Evolutionary conservation across 2,329 filamentous ascomycete species (phyloP).

Genomic region (Clarireedia monteithiana): DNA sequence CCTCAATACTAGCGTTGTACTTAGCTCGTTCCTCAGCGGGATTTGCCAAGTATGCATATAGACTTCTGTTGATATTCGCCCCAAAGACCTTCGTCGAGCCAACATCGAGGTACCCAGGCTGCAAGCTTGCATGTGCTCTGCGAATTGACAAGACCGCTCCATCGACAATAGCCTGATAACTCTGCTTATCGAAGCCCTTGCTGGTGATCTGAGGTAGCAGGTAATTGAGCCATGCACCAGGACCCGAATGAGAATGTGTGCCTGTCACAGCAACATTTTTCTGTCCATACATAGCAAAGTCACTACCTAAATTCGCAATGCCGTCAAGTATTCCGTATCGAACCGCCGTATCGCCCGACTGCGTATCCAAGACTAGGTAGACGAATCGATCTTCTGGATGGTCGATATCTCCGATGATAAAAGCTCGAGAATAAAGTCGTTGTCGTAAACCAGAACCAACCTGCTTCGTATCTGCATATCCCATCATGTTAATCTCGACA

Average conservation of each 20-base stretch:
- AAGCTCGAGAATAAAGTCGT: constrained; percentile 79
- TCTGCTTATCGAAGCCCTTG: constrained; percentile 77
- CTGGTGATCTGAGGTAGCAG: constrained; percentile 85
- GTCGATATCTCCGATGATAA: constrained; percentile 68
- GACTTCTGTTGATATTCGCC: constrained; percentile 82
- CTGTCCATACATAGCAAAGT: constrained; percentile 67
- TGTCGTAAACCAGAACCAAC: constrained; percentile 78
- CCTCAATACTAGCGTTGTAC: constrained; percentile 50
- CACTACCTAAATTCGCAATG: constrained; percentile 58
- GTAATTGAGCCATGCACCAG: constrained; percentile 92
- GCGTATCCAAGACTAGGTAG: constrained; percentile 81
- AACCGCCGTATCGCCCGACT: constrained; percentile 83
- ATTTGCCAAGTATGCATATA: constrained; percentile 83
- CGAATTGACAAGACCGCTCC: constrained; percentile 76
- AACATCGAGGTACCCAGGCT: constrained; percentile 59
- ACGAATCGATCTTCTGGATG: constrained; percentile 66
- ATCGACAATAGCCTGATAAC: constrained; percentile 82
- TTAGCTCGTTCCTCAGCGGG: constrained; percentile 64
- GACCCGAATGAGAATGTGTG: constrained; percentile 87
- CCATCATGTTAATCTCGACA: constrained; percentile 85
- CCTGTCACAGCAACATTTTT: constrained; percentile 85
- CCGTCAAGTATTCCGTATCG: constrained; percentile 79
- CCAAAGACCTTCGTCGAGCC: constrained; percentile 62
- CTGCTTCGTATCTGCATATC: constrained; percentile 82
- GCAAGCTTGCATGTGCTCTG: constrained; percentile 65